Evolutionary conservation across 768 basidiomycete species (phyloP).

Genomic region (Suillus clintonianus): DNA sequence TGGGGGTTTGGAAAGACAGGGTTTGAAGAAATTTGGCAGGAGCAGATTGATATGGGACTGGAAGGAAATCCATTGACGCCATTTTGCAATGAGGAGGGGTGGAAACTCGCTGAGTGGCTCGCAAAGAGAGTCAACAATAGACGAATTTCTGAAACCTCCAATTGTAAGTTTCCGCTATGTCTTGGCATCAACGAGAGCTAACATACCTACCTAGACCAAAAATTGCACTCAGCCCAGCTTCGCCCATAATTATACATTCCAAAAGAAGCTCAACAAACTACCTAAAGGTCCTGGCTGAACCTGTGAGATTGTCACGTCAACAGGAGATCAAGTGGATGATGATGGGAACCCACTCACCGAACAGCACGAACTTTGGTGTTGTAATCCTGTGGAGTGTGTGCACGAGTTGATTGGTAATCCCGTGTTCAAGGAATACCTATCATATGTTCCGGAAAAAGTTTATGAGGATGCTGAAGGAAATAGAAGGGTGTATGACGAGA

Average conservation of each 20-base stretch:
- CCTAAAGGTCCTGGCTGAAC: not conserved
- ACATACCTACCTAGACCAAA: too few species aligned
- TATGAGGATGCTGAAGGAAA: slow-evolving; percentile 14
- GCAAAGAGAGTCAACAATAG: too few species aligned
- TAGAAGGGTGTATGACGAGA: slow-evolving; percentile 35
- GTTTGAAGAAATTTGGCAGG: too few species aligned
- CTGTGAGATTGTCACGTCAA: not conserved
- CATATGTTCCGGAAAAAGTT: slow-evolving; percentile 30
- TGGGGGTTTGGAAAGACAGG: too few species aligned
- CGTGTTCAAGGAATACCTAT: slow-evolving; percentile 25
- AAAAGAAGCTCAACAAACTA: not conserved
- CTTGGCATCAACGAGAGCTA: too few species aligned
- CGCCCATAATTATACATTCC: not conserved
- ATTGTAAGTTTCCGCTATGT: too few species aligned
- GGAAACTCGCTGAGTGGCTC: too few species aligned
- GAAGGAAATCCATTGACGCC: too few species aligned
- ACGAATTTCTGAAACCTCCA: too few species aligned
- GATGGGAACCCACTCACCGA: not conserved
- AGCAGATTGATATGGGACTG: too few species aligned
- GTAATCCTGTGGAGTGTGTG: slow-evolving; percentile 29
- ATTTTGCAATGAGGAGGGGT: too few species aligned
- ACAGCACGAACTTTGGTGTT: slow-evolving; percentile 22
- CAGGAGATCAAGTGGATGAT: not conserved
- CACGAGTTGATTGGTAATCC: slow-evolving; percentile 29
- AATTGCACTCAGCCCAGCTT: too few species aligned